Evolutionary conservation across 139 green algal species (phyloP).

Genomic region (Ulvella scutata): DNA sequence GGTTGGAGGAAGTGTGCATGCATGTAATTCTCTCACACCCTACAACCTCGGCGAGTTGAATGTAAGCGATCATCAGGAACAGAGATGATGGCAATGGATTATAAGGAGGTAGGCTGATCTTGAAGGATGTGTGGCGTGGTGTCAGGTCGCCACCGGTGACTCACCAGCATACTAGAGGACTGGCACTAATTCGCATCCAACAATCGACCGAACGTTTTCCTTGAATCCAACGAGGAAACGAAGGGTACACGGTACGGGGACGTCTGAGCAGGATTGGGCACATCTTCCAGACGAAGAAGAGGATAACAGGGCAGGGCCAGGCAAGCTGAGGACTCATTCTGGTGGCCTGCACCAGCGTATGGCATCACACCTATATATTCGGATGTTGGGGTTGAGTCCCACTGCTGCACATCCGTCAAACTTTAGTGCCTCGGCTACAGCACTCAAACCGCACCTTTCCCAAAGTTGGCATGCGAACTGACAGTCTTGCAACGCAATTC

Average conservation of each 20-base stretch:
- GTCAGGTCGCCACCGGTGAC: no score
- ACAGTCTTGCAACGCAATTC: slow-evolving; percentile 15
- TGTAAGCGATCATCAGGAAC: no score
- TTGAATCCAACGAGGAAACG: neutral
- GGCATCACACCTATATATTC: slow-evolving; percentile 34
- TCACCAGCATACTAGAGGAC: no score
- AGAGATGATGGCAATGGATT: no score
- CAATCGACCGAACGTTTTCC: neutral
- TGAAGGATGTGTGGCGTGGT: no score
- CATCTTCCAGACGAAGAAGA: neutral
- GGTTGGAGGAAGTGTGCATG: no score
- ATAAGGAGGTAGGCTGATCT: no score
- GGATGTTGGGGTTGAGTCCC: slow-evolving; percentile 41
- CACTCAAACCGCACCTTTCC: slow-evolving; percentile 8
- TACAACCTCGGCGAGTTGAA: no score
- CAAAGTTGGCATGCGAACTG: slow-evolving; percentile 13
- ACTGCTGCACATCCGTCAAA: slow-evolving; percentile 10
- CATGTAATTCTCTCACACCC: no score
- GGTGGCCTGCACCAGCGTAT: neutral
- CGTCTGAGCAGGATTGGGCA: neutral
- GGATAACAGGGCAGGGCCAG: neutral
- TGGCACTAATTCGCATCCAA: no score
- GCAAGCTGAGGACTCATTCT: neutral
- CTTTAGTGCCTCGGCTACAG: slow-evolving; percentile 4
- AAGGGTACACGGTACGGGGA: neutral